phyloP scores from a whole-genome alignment of 257 asterid species.

The Linderniella brevidens region DNA sequence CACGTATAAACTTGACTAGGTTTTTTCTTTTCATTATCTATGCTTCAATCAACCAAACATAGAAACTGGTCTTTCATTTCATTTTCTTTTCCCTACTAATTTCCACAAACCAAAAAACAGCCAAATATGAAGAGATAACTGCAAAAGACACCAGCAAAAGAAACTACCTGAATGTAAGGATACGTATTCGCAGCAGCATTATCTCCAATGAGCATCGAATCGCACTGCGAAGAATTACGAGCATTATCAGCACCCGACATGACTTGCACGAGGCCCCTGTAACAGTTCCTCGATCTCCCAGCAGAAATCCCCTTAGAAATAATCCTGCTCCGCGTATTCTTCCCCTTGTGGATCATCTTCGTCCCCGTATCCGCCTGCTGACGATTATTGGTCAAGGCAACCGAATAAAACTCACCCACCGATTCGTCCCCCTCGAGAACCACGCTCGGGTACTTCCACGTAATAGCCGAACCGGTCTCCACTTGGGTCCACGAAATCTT shows the following conservation, averaged over 20 bases:
- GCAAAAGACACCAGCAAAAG: too few species aligned
- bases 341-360: conserved; percentile 95
- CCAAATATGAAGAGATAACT: too few species aligned
- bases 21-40: too few species aligned
- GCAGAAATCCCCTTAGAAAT: conserved; percentile 94
- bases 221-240: conserved; percentile 72
- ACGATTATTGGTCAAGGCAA: conserved; percentile 76
- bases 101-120: too few species aligned
- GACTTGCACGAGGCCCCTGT: conserved; percentile 84
- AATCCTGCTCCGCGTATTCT: conserved; percentile 85
- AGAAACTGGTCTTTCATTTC: too few species aligned
- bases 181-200: conserved; percentile 87
- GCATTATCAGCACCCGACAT: conserved; percentile 79
- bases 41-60: too few species aligned
- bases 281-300: conserved; percentile 72
- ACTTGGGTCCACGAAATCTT: conserved; percentile 99
- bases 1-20: too few species aligned
- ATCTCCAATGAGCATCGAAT: conserved; percentile 93
- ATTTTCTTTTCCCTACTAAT: too few species aligned
- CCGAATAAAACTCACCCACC: conserved; percentile 90
- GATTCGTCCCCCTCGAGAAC: conserved; percentile 87
- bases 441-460: conserved; percentile 98
- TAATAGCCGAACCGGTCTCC: conserved; percentile 95
- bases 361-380: conserved; percentile 99
- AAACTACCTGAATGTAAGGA: conserved; percentile 79